Evolutionary conservation across 371 early-diverging fungal species (phyloP).

Genomic region (Rhizopus sp.): DNA sequence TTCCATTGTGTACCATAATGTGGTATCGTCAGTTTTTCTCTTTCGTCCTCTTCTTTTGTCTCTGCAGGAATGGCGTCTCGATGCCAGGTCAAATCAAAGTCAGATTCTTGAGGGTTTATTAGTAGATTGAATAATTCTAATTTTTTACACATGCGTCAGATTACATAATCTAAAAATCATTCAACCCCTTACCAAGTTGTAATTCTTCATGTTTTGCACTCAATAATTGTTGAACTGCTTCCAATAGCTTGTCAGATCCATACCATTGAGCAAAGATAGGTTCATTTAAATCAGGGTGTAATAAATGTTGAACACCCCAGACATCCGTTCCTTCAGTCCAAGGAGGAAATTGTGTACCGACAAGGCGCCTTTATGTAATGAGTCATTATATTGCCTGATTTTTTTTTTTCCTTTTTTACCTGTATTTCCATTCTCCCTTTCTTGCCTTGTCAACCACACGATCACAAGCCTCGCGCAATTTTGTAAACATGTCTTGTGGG

Average conservation of each 20-base stretch:
- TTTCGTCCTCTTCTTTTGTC: conserved; percentile 44
- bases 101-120: conserved; percentile 52
- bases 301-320: conserved; percentile 58
- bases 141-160: neutral
- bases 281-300: conserved; percentile 53
- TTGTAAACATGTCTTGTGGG: conserved; percentile 34
- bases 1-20: conserved; percentile 65
- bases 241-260: conserved; percentile 38
- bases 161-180: neutral
- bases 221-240: conserved; percentile 48
- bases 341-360: conserved; percentile 60
- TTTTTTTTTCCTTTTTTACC: conserved; percentile 25
- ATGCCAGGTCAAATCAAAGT: conserved; percentile 59
- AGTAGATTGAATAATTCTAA: conserved; percentile 59
- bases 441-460: conserved; percentile 49
- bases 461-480: conserved; percentile 50
- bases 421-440: conserved; percentile 49
- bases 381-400: neutral
- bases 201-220: conserved; percentile 38
- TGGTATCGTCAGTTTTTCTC: conserved; percentile 45
- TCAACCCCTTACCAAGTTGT: conserved; percentile 40
- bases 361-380: conserved; percentile 33
- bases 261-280: conserved; percentile 56
- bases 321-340: conserved; percentile 57
- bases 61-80: conserved; percentile 54